Base-by-base conservation (phyloP, 1,284 basidiomycete species). In the Leccinum pachyderme region DNA sequence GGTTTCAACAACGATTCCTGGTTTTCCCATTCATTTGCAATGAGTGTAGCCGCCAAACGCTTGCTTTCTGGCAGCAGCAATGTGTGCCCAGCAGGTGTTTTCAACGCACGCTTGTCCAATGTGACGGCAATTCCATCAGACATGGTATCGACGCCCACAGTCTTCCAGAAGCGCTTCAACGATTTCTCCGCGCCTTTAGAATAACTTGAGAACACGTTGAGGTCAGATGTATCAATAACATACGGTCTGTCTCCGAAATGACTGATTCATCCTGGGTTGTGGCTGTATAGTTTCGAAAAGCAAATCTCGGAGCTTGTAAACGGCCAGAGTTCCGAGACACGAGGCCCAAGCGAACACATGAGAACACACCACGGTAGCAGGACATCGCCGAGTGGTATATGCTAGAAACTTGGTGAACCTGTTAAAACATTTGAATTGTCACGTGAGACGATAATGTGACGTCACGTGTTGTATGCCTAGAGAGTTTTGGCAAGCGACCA, bases 1-100 rank as follows among this genome's bases (percentile, higher is more conserved):
- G 91, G 91, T 73, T 96, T 98, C 60, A 98, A 69, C 1, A 95
- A 68, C 24, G 79, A 84, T 55, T 87, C 86, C 75, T 98, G 96
- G 67, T 91, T 92, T 68, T 97, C 93, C 96, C 96, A 99, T 75
- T 99, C 96, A 56, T 89, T 83, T 9, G 95, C 95, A 61, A 99
- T 88, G 54, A 98, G 79, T 1, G 89, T 79, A 1, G 96, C 95
- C 18, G 91, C 77, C 32, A 96, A 70, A 46, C 78, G 73, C 63
- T 92, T 89, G 55, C 84, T 77, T 37, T 75, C 72, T 0, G 95
- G 95, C 15, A 99, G 68, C 27, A 86, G 69, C 31, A 99, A 75
- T 6, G 79, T 79, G 35, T 86, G 83, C 6, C 95, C 95, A 0
- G 78, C 81, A 0, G 96, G 95, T 15, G 96, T 98, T 70, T 91